phyloP scores from a whole-genome alignment of 2,329 filamentous ascomycete genomes.

The Exophiala calicioides region DNA sequence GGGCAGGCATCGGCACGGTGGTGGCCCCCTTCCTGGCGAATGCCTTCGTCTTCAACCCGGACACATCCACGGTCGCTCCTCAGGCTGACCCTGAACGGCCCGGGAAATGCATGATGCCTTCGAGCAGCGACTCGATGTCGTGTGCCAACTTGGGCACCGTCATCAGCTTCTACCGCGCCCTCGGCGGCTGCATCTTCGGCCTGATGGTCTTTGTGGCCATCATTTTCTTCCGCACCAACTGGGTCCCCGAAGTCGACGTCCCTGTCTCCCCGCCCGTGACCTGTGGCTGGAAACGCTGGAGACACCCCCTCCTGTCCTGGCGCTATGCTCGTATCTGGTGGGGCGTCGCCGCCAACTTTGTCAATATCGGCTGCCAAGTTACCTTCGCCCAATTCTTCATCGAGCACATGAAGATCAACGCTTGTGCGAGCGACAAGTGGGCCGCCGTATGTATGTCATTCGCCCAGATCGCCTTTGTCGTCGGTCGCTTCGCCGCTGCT shows the following conservation, averaged over 20 bases:
- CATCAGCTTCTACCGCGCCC: constrained; percentile 76
- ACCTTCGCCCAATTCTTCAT: constrained; percentile 65
- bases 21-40: constrained; percentile 72
- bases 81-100: constrained; percentile 19
- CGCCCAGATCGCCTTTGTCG: constrained; percentile 70
- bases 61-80: constrained; percentile 18
- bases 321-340: constrained; percentile 76
- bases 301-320: constrained; percentile 27
- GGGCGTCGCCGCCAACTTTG: constrained; percentile 74
- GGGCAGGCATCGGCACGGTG: constrained; percentile 74
- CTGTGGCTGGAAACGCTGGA: constrained; percentile 39
- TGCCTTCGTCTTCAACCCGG: constrained; percentile 59
- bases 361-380: constrained; percentile 74
- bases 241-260: constrained; percentile 73
- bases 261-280: constrained; percentile 60
- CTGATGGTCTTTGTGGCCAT: constrained; percentile 54
- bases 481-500: constrained; percentile 70
- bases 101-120: constrained; percentile 24
- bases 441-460: constrained; percentile 71
- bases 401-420: constrained; percentile 67
- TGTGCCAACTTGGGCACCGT: constrained; percentile 60
- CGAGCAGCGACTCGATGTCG: constrained; percentile 54
- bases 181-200: constrained; percentile 68
- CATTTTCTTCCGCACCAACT: constrained; percentile 61
- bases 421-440: constrained; percentile 54